Base-by-base conservation (phyloP, 2,329 filamentous ascomycete genomes). In the Ceratocystiopsis brevicomis region DNA sequence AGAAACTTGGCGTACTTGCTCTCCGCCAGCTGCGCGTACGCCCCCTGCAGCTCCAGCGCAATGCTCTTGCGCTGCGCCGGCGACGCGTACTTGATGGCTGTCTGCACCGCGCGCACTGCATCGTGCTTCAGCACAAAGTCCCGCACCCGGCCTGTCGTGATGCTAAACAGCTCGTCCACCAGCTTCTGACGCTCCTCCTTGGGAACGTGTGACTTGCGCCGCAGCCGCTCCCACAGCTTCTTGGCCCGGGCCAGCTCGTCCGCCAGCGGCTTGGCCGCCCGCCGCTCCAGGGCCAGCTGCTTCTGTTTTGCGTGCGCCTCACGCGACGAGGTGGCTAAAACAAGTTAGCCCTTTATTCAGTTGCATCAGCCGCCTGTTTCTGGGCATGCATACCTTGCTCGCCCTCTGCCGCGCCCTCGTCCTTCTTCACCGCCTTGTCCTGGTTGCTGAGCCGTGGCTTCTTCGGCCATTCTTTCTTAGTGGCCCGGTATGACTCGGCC, bases 61-160 rank as follows among this genome's bases (percentile, higher is more conserved):
- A 98, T 95, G 64, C 79, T 75, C 60, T 79, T 83, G 56, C 84
- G 74, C 63, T 95, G 87, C 47, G 82, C 79, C 44, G 76, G 68
- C 39, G 80, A 92, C 40, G 85, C 81, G 62, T 98, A 98, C 62
- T 98, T 98, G 62, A 98, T 75, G 35, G 88, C 90, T 13, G 87
- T 95, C 64, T 98, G 90, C 21, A 98, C 81, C 37, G 94, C 86
- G 52, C 90, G 76, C n/a, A 94, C 88, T 34, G 86, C 84, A 58
- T 98, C 90, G 60, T 98, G 90, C 72, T 98, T 98, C 64, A 98
- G 82, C 17, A 95, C 88, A 52, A 96, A 94, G 49, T 96, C 90
- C 61, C 84, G 85, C 54, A 96, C 81, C 45, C 82, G 76, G 43
- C 87, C 88, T 19, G 83, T 90, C 54, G 95, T 82, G 55, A 98